These are phyloP conservation scores for Podospora australis DNA, from an alignment of 495 filamentous ascomycete genomes.

Conservation along the genomic window DNA sequence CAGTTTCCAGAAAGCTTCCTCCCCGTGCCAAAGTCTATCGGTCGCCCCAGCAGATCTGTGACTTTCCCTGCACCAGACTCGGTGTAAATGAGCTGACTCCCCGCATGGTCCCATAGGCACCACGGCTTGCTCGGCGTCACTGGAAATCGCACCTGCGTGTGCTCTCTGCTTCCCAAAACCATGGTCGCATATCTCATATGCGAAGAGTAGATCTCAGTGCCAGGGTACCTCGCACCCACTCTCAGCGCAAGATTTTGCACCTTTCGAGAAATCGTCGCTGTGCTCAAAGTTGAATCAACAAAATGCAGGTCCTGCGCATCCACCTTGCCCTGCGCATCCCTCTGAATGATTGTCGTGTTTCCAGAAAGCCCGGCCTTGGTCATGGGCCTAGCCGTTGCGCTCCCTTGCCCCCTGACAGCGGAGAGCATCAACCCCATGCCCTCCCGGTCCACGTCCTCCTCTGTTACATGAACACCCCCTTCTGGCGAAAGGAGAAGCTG, in stretches of 20 bases:
- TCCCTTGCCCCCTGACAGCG: constrained; percentile 45
- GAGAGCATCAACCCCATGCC: constrained; percentile 48
- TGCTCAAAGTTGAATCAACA: constrained; percentile 36
- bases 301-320: constrained; percentile 37
- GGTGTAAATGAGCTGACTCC: constrained; percentile 51
- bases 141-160: constrained; percentile 21
- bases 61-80: constrained; percentile 48
- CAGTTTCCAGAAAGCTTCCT: constrained; percentile 24
- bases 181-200: constrained; percentile 56
- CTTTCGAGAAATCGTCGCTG: constrained; percentile 36
- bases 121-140: constrained; percentile 3
- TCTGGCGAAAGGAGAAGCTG: constrained; percentile 10
- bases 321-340: constrained; percentile 5
- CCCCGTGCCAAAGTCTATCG: constrained; percentile 34
- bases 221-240: constrained; percentile 40
- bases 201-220: constrained; percentile 49
- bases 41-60: constrained; percentile 45
- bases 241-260: constrained; percentile 38
- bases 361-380: constrained; percentile 26
- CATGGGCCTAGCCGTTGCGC: constrained; percentile 40
- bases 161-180: constrained; percentile 35
- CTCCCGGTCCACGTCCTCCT: constrained; percentile 41
- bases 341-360: constrained; percentile 22
- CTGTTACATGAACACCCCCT: constrained; percentile 39
- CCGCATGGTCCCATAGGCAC: constrained; percentile 57